phyloP scores from a whole-genome alignment of 768 basidiomycete species.

The Amanita inopinata region DNA sequence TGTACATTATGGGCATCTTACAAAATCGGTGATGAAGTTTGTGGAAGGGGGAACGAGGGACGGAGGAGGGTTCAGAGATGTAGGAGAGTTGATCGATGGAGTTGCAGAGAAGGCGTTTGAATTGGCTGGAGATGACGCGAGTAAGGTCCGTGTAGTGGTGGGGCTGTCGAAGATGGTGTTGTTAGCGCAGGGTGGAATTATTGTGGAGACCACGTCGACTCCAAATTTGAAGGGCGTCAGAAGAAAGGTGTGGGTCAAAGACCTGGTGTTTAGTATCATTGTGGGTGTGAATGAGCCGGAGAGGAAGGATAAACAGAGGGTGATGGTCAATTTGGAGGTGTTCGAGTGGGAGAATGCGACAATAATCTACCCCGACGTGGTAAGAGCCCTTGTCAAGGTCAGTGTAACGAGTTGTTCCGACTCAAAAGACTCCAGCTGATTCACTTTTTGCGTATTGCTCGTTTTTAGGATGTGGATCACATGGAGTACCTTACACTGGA shows the following conservation, averaged over 20 bases:
- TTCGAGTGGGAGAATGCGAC: slow-evolving; percentile 1
- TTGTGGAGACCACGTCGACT: slow-evolving; percentile 1
- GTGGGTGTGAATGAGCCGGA: slow-evolving; percentile 71
- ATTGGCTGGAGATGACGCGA: slow-evolving; percentile 26
- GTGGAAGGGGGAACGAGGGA: slow-evolving; percentile 14
- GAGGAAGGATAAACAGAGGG: slow-evolving; percentile 50
- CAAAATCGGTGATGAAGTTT: slow-evolving; percentile 33
- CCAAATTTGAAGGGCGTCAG: background rate
- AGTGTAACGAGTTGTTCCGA: background rate
- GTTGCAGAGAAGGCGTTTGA: slow-evolving; percentile 28
- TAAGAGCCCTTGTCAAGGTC: slow-evolving; percentile 27
- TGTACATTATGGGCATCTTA: slow-evolving; percentile 56
- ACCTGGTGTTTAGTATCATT: slow-evolving; percentile 42
- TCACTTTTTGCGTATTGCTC: slow-evolving; percentile 2
- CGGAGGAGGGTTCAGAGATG: slow-evolving; percentile 19
- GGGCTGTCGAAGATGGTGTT: slow-evolving; percentile 42
- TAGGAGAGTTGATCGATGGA: slow-evolving; percentile 23
- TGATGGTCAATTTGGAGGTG: slow-evolving; percentile 39
- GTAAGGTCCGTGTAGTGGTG: slow-evolving; percentile 31
- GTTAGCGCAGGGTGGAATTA: slow-evolving; percentile 16
- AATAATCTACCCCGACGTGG: slow-evolving; percentile 27
- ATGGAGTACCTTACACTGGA: slow-evolving; percentile 54
- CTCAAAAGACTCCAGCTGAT: background rate
- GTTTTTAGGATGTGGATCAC: slow-evolving; percentile 33
- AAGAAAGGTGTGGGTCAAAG: slow-evolving; percentile 30